Conservation (phyloP, 2,329 filamentous ascomycete genomes). For the Triangularia verruculosa region DNA sequence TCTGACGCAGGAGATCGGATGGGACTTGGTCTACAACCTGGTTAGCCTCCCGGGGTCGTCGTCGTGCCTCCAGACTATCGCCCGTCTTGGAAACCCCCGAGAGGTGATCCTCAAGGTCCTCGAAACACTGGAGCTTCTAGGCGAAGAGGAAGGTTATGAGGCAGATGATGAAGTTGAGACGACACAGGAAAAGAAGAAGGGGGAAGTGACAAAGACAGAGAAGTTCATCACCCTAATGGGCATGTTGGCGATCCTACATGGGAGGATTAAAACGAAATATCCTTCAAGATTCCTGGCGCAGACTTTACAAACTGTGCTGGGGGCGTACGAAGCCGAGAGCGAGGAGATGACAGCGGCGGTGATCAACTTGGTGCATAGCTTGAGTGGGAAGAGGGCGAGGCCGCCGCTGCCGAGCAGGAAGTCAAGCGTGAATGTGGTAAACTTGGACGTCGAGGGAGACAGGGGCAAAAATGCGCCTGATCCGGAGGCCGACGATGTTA, state of each 20-base stretch:
- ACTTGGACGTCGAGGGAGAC: conserved; percentile 53
- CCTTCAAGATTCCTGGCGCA: conserved; percentile 76
- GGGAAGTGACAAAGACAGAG: conserved; percentile 27
- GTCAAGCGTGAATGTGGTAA: conserved; percentile 56
- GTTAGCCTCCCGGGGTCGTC: conserved; percentile 66
- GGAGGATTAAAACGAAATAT: conserved; percentile 71
- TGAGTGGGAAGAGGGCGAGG: conserved; percentile 63
- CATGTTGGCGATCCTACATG: conserved; percentile 70
- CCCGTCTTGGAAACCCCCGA: conserved; percentile 72
- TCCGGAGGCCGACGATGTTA: conserved; percentile 58
- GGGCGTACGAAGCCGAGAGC: conserved; percentile 57
- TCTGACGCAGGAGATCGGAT: conserved; percentile 74
- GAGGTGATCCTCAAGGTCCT: conserved; percentile 80
- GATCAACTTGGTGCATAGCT: conserved; percentile 66
- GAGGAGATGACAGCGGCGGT: conserved; percentile 68
- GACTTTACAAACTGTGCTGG: conserved; percentile 69
- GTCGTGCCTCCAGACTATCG: conserved; percentile 69
- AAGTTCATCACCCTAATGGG: conserved; percentile 69
- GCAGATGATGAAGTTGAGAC: conserved; percentile 22
- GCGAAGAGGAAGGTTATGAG: conserved; percentile 32
- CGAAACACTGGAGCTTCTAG: conserved; percentile 62
- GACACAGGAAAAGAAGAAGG: conserved; percentile 18
- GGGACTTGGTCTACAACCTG: conserved; percentile 77
- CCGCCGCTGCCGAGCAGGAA: conserved; percentile 59
- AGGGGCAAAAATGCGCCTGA: conserved; percentile 57